Evolutionary conservation across 208 protist genomes (phyloP).

Genomic region (Naegleria lovaniensis): DNA sequence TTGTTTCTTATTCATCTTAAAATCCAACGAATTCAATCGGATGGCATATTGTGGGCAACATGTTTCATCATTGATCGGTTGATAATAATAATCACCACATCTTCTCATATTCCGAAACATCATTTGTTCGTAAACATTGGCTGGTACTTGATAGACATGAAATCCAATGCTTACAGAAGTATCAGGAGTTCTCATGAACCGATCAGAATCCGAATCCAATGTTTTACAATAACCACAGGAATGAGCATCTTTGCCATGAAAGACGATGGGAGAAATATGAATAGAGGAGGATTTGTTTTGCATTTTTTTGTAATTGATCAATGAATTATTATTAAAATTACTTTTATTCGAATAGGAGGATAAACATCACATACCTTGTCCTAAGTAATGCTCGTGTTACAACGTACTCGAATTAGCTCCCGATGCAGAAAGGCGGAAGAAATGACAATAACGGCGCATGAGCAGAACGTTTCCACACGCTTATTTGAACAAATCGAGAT

Average conservation of each 20-base stretch:
- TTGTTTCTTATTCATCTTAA: not conserved
- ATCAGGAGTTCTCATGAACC: not conserved
- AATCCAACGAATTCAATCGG: not conserved
- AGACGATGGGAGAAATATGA: not conserved
- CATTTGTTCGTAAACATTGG: not conserved
- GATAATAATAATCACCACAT: slow-evolving; percentile 3
- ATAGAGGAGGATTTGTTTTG: no score
- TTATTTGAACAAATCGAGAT: no score
- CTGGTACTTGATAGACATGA: not conserved
- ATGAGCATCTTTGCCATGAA: not conserved
- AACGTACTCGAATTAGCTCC: no score
- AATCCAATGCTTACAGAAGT: not conserved
- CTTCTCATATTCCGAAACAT: not conserved
- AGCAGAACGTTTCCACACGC: no score
- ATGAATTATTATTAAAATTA: no score
- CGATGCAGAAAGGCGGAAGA: no score
- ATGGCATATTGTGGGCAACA: slow-evolving; percentile 27
- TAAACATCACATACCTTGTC: no score
- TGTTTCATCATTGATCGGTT: not conserved
- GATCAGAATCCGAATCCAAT: not conserved
- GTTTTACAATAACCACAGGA: slow-evolving; percentile 6
- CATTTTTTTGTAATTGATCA: no score
- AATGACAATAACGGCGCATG: no score
- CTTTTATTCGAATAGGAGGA: no score
- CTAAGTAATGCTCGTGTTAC: no score